A percentile compares a stretch with the other conserved stretches of the same genome.
Conservation (phyloP, 2,329 filamentous ascomycete species). For the Thermoascus crustaceus region DNA sequence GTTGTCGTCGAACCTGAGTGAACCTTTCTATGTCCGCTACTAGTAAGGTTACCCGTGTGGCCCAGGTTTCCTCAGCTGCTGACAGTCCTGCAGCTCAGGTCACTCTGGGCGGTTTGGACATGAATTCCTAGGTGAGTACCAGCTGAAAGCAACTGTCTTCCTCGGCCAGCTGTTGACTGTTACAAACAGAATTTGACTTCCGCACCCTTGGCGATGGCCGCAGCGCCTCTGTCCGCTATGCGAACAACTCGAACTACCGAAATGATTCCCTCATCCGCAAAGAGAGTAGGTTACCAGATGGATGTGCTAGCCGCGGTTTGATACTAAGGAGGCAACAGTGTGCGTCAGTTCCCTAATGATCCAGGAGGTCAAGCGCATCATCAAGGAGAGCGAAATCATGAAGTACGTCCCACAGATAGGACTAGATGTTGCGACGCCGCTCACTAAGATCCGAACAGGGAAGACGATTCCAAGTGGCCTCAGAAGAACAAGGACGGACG, state of each 20-base stretch:
- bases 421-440: background rate
- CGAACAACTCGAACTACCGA: slow-evolving; percentile 98
- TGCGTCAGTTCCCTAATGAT: slow-evolving; percentile 87
- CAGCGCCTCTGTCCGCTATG: slow-evolving; percentile 90
- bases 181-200: slow-evolving; percentile 89
- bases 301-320: background rate
- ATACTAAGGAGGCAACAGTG: slow-evolving; percentile 52
- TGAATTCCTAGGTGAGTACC: slow-evolving; percentile 76
- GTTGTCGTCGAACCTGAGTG: slow-evolving; percentile 59
- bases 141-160: slow-evolving; percentile 1
- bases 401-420: slow-evolving; percentile 54
- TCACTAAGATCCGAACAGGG: slow-evolving; percentile 48
- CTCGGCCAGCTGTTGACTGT: slow-evolving; percentile 14
- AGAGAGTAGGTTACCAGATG: slow-evolving; percentile 66
- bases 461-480: slow-evolving; percentile 97
- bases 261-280: slow-evolving; percentile 98
- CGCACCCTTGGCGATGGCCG: slow-evolving; percentile 84
- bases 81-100: slow-evolving; percentile 62
- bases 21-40: slow-evolving; percentile 93
- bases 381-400: slow-evolving; percentile 94
- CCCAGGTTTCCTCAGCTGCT: slow-evolving; percentile 35
- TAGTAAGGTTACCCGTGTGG: slow-evolving; percentile 58
- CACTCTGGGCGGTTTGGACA: slow-evolving; percentile 96
- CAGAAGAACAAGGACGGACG: slow-evolving; percentile 98
- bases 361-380: slow-evolving; percentile 91